Evolutionary conservation across 192 early-diverging fungal species (phyloP).

Genomic region (Hyaloraphidium curvatum): DNA sequence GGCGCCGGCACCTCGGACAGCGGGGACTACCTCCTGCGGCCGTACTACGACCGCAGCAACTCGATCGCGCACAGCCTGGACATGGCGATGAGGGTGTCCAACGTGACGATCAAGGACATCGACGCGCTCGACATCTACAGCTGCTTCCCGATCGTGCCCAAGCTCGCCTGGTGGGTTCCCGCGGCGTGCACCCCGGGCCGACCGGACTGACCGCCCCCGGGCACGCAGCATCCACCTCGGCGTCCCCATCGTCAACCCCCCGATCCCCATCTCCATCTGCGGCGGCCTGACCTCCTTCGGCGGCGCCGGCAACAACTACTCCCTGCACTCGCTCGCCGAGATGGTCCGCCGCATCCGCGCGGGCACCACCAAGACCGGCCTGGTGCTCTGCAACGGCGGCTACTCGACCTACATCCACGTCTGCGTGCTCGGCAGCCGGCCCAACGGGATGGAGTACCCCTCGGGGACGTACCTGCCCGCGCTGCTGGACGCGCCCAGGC

Average conservation of each 20-base stretch:
- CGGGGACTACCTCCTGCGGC: not conserved
- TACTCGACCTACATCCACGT: not conserved
- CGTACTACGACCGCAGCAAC: not conserved
- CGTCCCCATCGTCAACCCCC: no score
- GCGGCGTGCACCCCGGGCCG: not conserved
- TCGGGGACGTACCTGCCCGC: not conserved
- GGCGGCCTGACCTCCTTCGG: not conserved
- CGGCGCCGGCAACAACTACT: not conserved
- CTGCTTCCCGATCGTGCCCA: slow-evolving; percentile 1
- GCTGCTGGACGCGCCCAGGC: not conserved
- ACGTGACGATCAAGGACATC: not conserved
- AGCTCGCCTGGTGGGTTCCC: not conserved
- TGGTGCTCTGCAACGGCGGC: not conserved
- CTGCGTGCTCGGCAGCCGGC: not conserved
- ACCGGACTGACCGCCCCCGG: no score
- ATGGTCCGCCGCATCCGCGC: not conserved
- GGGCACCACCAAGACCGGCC: not conserved
- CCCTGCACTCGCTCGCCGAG: not conserved
- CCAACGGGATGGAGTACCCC: not conserved
- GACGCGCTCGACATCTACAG: not conserved
- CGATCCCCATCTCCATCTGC: not conserved
- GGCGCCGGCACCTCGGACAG: not conserved
- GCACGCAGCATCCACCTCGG: no score
- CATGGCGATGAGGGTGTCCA: not conserved
- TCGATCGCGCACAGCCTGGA: not conserved